These are phyloP conservation scores for Aspergillus sp. DNA, from an alignment of 2,329 filamentous ascomycete genomes.

Conservation along the genomic window DNA sequence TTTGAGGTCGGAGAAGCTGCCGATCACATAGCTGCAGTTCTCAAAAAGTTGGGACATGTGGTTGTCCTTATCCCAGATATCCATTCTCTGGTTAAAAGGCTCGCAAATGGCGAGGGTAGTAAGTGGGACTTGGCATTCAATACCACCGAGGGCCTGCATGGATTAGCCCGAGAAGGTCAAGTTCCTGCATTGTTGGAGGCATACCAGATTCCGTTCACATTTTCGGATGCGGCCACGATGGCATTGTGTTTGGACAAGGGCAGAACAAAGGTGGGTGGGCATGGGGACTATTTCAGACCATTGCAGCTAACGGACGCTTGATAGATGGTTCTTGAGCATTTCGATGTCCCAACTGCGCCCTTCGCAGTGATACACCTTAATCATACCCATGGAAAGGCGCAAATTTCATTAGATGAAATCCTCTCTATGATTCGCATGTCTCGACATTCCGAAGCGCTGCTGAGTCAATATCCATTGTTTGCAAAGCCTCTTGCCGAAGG, in stretches of 20 bases:
- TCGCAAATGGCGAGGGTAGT: slow-evolving; percentile 18
- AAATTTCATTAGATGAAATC: slow-evolving; percentile 4
- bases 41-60: slow-evolving; percentile 17
- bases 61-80: slow-evolving; percentile 19
- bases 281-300: background rate
- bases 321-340: slow-evolving; percentile 20
- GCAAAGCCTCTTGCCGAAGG: slow-evolving; percentile 20
- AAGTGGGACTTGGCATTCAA: slow-evolving; percentile 32
- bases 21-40: slow-evolving; percentile 12
- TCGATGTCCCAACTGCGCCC: slow-evolving; percentile 18
- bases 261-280: slow-evolving; percentile 21
- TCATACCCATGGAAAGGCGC: background rate
- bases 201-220: slow-evolving; percentile 28
- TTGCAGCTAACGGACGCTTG: background rate
- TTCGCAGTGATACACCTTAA: slow-evolving; percentile 14
- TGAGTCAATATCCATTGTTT: slow-evolving; percentile 23
- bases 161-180: slow-evolving; percentile 26
- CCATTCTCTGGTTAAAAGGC: slow-evolving; percentile 16
- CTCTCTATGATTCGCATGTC: background rate
- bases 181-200: slow-evolving; percentile 29
- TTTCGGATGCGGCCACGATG: slow-evolving; percentile 25
- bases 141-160: slow-evolving; percentile 24
- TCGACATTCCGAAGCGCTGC: background rate
- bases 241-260: slow-evolving; percentile 25
- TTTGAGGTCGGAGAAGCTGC: slow-evolving; percentile 21